Percentiles rank a stretch among this genome's conserved stretches.
These are phyloP conservation scores for Globisporangium ultimum DNA, from an alignment of 352 stramenopile genomes.

Conservation along the genomic window DNA sequence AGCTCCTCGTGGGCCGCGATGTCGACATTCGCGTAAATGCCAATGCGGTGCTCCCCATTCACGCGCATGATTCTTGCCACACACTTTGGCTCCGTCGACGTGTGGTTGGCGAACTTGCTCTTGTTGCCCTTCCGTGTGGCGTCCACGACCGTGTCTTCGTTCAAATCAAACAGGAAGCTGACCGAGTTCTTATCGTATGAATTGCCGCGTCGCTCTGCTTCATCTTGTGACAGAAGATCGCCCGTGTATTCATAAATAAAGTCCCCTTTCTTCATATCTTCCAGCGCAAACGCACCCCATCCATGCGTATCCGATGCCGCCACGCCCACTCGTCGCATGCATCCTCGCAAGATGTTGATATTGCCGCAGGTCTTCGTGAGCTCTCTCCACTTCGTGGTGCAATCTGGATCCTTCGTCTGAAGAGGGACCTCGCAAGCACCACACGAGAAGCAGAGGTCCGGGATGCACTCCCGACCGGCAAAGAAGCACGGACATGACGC, in stretches of 20 bases:
- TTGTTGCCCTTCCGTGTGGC: slow-evolving; percentile 95
- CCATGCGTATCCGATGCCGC: slow-evolving; percentile 64
- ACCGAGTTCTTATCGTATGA: slow-evolving; percentile 89
- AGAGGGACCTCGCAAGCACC: slow-evolving; percentile 63
- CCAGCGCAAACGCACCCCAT: slow-evolving; percentile 66
- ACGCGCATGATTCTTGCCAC: slow-evolving; percentile 86
- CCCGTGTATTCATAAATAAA: slow-evolving; percentile 90
- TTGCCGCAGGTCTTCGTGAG: slow-evolving; percentile 61
- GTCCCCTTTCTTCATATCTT: slow-evolving; percentile 49
- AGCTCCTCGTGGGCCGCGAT: slow-evolving; percentile 86
- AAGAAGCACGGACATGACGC: slow-evolving; percentile 68
- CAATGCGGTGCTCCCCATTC: slow-evolving; percentile 92
- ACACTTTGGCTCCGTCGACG: slow-evolving; percentile 75
- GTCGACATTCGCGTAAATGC: slow-evolving; percentile 89
- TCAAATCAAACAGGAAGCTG: slow-evolving; percentile 95
- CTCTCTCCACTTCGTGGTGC: slow-evolving; percentile 20
- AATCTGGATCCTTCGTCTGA: slow-evolving; percentile 30
- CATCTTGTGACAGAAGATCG: slow-evolving; percentile 88
- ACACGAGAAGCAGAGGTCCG: slow-evolving; percentile 63
- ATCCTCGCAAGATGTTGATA: slow-evolving; percentile 62
- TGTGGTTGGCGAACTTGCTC: slow-evolving; percentile 93
- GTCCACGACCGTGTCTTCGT: slow-evolving; percentile 91
- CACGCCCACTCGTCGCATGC: slow-evolving; percentile 48
- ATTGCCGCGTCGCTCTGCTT: slow-evolving; percentile 81
- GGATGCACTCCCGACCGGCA: slow-evolving; percentile 64